Conservation (phyloP, 192 early-diverging fungal species). For the Linnemannia hyalina region DNA sequence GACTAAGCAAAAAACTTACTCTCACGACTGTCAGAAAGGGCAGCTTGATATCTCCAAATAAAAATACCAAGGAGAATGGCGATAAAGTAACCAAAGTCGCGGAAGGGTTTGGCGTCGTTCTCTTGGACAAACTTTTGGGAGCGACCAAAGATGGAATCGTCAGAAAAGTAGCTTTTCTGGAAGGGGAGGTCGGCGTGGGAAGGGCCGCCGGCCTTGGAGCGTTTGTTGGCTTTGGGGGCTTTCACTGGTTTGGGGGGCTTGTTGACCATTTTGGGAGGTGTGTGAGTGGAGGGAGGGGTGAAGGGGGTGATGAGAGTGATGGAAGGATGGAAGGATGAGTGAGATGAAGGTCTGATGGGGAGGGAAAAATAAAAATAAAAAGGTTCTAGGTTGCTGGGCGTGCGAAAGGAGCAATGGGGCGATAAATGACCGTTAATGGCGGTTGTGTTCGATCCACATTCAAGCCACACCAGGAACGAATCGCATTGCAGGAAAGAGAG, state of each 20-base stretch:
- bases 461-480: constrained; percentile 8
- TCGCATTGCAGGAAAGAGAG: not conserved
- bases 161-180: constrained; percentile 11
- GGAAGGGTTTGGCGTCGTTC: constrained; percentile 44
- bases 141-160: constrained; percentile 30
- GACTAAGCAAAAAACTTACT: too few relatives aligned
- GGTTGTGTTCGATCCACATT: constrained; percentile 4
- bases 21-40: constrained; percentile 3
- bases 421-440: not conserved
- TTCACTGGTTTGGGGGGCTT: constrained; percentile 47
- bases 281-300: not conserved
- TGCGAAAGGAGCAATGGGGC: not conserved
- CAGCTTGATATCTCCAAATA: constrained; percentile 32
- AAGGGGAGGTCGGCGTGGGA: not conserved
- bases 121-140: constrained; percentile 45
- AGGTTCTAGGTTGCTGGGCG: not conserved
- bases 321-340: not conserved
- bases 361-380: not conserved
- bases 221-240: constrained; percentile 38
- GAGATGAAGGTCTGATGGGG: not conserved
- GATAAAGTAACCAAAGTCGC: constrained; percentile 39
- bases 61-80: constrained; percentile 21
- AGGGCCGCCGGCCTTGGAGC: not conserved
- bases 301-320: not conserved
- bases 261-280: constrained; percentile 39